phyloP scores from a whole-genome alignment of 768 basidiomycete genomes.

The Porphyrellus cyaneotinctus region DNA sequence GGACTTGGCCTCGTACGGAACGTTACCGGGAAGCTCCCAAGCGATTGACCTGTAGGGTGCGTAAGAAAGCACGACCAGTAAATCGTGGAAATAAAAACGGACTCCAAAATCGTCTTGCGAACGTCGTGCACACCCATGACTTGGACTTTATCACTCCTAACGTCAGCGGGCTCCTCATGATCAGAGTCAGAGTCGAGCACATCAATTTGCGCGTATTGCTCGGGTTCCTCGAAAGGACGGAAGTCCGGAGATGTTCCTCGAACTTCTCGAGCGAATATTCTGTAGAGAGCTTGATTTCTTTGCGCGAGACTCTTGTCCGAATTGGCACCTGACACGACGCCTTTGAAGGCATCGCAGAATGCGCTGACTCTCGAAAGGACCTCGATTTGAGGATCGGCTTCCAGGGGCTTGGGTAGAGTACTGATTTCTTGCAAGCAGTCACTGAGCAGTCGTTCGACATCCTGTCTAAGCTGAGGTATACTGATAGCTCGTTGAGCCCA shows the following conservation, averaged over 20 bases:
- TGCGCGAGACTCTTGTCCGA: conserved; percentile 37
- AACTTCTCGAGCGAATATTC: conserved; percentile 32
- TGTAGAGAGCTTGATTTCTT: conserved; percentile 32
- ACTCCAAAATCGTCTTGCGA: conserved; percentile 35
- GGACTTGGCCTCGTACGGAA: conserved; percentile 39
- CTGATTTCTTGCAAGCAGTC: conserved; percentile 33
- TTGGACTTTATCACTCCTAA: neutral
- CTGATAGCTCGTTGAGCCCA: conserved; percentile 30
- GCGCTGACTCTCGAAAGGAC: conserved; percentile 40
- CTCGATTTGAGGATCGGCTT: conserved; percentile 41
- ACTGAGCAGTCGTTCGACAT: conserved; percentile 40
- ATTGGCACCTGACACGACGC: conserved; percentile 30
- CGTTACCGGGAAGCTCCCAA: conserved; percentile 42
- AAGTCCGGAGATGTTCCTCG: conserved; percentile 42
- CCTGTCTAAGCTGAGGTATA: conserved; percentile 41
- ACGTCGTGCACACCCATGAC: conserved; percentile 34
- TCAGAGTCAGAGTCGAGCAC: conserved; percentile 8
- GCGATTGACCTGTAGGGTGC: conserved; percentile 30
- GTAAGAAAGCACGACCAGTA: neutral
- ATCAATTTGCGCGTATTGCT: conserved; percentile 10
- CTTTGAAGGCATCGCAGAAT: conserved; percentile 42
- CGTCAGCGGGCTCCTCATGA: neutral
- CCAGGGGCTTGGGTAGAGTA: conserved; percentile 38
- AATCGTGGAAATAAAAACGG: conserved; percentile 2
- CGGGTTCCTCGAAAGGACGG: conserved; percentile 25